Percentiles rank a stretch among this genome's conserved stretches.
Conservation (phyloP, 2,329 filamentous ascomycete species). For the Pseudogymnoascus sp. region DNA sequence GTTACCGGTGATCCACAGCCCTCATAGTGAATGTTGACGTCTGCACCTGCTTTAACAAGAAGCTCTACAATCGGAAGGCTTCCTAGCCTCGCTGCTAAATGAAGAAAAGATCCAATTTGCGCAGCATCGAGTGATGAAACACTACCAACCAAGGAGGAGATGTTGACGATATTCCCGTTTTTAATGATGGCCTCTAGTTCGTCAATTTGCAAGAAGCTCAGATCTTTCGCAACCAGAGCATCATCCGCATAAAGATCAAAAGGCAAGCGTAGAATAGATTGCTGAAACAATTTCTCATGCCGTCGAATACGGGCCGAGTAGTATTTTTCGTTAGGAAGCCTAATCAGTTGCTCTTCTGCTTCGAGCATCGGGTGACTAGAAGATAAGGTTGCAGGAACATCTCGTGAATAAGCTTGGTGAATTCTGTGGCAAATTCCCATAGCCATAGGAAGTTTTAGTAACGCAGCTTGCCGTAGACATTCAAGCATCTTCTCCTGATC, state of each 20-base stretch:
- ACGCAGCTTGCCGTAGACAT: neutral
- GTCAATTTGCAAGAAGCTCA: neutral
- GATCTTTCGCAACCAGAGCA: neutral
- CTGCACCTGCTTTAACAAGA: neutral
- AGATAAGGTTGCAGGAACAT: neutral
- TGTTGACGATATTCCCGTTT: neutral
- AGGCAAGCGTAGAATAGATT: neutral
- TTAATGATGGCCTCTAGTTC: neutral
- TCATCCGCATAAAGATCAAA: neutral
- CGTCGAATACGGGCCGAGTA: neutral
- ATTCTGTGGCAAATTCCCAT: neutral
- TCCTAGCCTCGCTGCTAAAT: neutral
- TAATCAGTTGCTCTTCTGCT: neutral
- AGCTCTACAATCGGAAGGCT: neutral
- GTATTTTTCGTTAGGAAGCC: neutral
- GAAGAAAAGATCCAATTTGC: neutral
- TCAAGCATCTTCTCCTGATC: neutral
- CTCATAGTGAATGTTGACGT: neutral
- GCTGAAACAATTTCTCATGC: neutral
- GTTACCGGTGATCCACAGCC: neutral
- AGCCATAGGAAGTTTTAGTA: neutral
- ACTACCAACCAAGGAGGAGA: neutral
- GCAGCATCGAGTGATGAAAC: neutral
- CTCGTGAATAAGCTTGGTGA: neutral
- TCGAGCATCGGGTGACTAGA: neutral